These are phyloP conservation scores for Penicillium polonicum DNA, from an alignment of 2,329 filamentous ascomycete species.

Conservation along the genomic window DNA sequence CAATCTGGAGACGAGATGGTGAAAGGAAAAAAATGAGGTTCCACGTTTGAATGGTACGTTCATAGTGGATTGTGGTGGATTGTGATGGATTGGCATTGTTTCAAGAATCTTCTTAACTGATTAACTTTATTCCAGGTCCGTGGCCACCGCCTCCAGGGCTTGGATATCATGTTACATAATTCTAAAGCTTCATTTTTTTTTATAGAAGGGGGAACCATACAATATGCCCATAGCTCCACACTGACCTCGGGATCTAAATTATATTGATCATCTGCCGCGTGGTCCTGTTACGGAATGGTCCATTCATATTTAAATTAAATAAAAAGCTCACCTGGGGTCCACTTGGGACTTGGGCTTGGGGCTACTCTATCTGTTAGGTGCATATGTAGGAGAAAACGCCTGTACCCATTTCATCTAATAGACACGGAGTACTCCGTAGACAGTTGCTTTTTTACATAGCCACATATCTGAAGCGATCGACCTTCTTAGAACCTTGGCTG, in stretches of 20 bases:
- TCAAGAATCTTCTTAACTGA: not conserved
- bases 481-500: not conserved
- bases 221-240: not conserved
- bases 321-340: slow-evolving; percentile 5
- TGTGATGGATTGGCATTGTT: not conserved
- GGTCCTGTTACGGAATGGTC: not conserved
- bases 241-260: not conserved
- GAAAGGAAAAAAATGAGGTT: not conserved
- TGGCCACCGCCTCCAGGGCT: not conserved
- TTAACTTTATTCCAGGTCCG: not conserved
- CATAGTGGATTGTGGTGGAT: not conserved
- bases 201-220: not conserved
- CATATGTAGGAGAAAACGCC: not conserved
- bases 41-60: not conserved
- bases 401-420: not conserved
- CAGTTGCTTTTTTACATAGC: not conserved
- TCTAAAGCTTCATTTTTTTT: not conserved
- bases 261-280: not conserved
- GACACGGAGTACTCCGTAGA: not conserved
- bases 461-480: not conserved
- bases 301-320: not conserved
- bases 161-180: not conserved
- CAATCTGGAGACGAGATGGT: slow-evolving; percentile 11
- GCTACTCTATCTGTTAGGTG: slow-evolving; percentile 16
- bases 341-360: slow-evolving; percentile 3